Base-by-base conservation (phyloP, 148 eudicot species). In the Polygonum aviculare region DNA sequence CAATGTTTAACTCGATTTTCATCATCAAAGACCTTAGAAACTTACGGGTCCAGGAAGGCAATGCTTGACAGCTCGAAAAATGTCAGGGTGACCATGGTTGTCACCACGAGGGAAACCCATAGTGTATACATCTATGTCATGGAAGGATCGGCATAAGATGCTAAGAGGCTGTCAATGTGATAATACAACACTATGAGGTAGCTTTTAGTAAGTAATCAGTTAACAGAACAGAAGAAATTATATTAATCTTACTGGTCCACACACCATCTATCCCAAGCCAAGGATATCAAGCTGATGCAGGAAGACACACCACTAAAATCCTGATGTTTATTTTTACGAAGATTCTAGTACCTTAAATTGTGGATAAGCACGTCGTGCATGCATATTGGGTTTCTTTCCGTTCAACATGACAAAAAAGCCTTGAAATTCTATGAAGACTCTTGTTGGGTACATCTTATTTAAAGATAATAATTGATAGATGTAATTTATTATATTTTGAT, bases 41-140 rank as follows among this genome's bases (percentile, higher is more conserved):
- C 94, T 88, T 83, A 93, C 98, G 55, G 98, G 98, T 74, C 98
- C 98, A 77, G 97, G 98, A 76, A 93, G 78, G 82, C 94, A 91
- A 48, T 86, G 98, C 80, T 87, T 91, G 57, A 91, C 94, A 63
- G 86, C 87, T 79, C 94, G 97, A 76, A 93, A 93, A 65, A 85
- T 80, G 81, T 86, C 84, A n/a, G 86, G 78, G 80, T 76, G 83
- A 74, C 98, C 98, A 36, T 81, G 81, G 80, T 81, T 83, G 83
- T 86, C 86, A 45, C 97, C 98, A 74, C 93, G 82, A 77, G 98
- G 94, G 77, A 93, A 93, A 47, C 98, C 98, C 63, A 73, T 90
- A 21, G 98, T 93, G 76, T 90, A 91, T 40, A 84, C 87, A 75
- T 90, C 98, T 71, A 93, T 90, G 76, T 93, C 94, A 74, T 83